phyloP scores from a whole-genome alignment of 768 basidiomycete genomes.

The Suillus paluster region DNA sequence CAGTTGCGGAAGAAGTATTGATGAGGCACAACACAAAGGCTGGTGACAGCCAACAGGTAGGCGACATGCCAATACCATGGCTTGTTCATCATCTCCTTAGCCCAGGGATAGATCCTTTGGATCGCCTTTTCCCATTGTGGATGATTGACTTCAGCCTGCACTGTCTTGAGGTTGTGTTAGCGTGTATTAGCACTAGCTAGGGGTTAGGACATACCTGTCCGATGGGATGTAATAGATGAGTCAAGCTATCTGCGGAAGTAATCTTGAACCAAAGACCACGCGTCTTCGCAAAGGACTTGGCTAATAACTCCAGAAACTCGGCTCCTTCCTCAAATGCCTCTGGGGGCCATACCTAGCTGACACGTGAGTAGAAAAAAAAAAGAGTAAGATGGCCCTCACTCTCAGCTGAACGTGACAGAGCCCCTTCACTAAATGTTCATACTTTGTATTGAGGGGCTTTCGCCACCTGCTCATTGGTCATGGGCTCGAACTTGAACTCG shows the following conservation, averaged over 20 bases:
- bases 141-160: conserved; percentile 94
- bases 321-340: conserved; percentile 93
- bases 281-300: conserved; percentile 81
- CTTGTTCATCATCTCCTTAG: conserved; percentile 84
- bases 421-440: conserved; percentile 84
- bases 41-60: conserved; percentile 82
- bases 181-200: not conserved
- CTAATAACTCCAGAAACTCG: conserved; percentile 85
- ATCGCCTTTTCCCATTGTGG: conserved; percentile 94
- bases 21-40: conserved; percentile 86
- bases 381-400: conserved; percentile 41
- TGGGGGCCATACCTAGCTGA: conserved; percentile 85
- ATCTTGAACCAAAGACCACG: conserved; percentile 85
- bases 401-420: conserved; percentile 84
- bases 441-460: conserved; percentile 83
- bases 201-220: conserved; percentile 62
- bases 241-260: conserved; percentile 83
- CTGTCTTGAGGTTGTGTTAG: conserved; percentile 56
- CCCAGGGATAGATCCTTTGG: conserved; percentile 80
- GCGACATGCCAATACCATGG: conserved; percentile 89
- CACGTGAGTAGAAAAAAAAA: conserved; percentile 5
- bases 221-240: conserved; percentile 81
- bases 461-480: conserved; percentile 73
- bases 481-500: conserved; percentile 73
- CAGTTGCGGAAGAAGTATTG: conserved; percentile 86